phyloP scores from a whole-genome alignment of 2,329 filamentous ascomycete genomes.

The Exophiala alcalophila region DNA sequence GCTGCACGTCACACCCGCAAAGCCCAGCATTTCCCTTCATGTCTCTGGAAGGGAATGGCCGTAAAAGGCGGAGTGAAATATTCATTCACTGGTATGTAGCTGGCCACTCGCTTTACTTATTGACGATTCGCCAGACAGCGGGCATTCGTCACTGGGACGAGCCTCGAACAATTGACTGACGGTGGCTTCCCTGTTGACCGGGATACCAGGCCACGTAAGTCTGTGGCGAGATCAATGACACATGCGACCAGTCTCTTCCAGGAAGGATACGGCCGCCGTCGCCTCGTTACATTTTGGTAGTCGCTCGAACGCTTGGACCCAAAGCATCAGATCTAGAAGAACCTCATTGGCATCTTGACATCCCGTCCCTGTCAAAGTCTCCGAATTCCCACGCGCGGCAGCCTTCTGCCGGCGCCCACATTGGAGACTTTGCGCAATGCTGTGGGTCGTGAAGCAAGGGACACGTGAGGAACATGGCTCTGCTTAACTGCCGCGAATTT shows the following conservation, averaged over 20 bases:
- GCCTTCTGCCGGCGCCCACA: constrained; percentile 8
- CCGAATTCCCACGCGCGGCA: constrained; percentile 27
- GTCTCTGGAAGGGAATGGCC: too few species aligned
- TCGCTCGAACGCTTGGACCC: constrained; percentile 22
- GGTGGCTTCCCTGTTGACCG: background rate
- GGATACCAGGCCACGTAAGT: background rate
- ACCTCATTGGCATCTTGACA: background rate
- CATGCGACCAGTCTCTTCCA: too few species aligned
- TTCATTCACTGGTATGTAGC: too few species aligned
- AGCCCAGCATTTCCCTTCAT: too few species aligned
- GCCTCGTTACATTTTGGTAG: background rate
- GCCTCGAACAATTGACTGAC: background rate
- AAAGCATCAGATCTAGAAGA: constrained; percentile 6
- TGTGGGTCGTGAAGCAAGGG: constrained; percentile 4
- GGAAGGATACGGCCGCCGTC: background rate
- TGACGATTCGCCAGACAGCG: too few species aligned
- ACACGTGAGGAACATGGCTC: constrained; percentile 4
- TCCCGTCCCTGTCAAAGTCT: constrained; percentile 17
- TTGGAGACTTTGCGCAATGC: constrained; percentile 19
- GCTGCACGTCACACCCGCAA: too few species aligned
- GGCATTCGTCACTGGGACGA: too few species aligned
- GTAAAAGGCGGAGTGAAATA: too few species aligned
- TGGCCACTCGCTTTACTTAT: too few species aligned
- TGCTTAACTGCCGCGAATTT: constrained; percentile 1
- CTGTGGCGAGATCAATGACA: background rate